Percentiles rank a stretch among this genome's conserved stretches.
Conservation (phyloP, 495 filamentous ascomycete genomes). For the Penicillium alfredii region DNA sequence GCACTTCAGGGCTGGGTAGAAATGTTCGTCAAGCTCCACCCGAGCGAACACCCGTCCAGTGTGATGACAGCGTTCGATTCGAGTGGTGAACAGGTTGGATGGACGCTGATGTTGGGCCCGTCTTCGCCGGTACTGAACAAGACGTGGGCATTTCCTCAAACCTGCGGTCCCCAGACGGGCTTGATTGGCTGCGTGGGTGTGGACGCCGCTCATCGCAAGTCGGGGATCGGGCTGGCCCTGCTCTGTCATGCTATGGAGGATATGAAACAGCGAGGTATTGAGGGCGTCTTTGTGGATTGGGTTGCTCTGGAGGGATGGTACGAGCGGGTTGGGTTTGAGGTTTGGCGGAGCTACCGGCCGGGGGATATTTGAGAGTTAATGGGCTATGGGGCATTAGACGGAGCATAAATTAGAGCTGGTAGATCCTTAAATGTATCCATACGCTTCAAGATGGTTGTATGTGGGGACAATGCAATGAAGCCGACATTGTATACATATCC, state of each 20-base stretch:
- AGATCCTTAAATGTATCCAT: too few species aligned
- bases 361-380: constrained; percentile 24
- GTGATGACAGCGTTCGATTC: constrained; percentile 43
- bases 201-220: constrained; percentile 32
- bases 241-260: constrained; percentile 44
- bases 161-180: constrained; percentile 41
- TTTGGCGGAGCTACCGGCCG: constrained; percentile 39
- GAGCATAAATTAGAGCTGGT: background rate
- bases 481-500: too few species aligned
- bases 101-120: constrained; percentile 45
- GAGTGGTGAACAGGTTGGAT: constrained; percentile 39
- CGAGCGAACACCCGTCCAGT: constrained; percentile 33
- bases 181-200: constrained; percentile 48
- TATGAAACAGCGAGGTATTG: constrained; percentile 42
- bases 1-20: constrained; percentile 40
- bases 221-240: constrained; percentile 43
- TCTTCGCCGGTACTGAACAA: constrained; percentile 22
- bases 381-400: too few species aligned
- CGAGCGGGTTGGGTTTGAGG: constrained; percentile 42
- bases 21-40: constrained; percentile 37
- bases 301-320: constrained; percentile 46
- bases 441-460: too few species aligned
- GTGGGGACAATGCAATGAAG: too few species aligned
- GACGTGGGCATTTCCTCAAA: constrained; percentile 43
- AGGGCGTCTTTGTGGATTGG: constrained; percentile 48